Conservation (phyloP, 148 eudicot species). For the Spergularia bocconei region DNA sequence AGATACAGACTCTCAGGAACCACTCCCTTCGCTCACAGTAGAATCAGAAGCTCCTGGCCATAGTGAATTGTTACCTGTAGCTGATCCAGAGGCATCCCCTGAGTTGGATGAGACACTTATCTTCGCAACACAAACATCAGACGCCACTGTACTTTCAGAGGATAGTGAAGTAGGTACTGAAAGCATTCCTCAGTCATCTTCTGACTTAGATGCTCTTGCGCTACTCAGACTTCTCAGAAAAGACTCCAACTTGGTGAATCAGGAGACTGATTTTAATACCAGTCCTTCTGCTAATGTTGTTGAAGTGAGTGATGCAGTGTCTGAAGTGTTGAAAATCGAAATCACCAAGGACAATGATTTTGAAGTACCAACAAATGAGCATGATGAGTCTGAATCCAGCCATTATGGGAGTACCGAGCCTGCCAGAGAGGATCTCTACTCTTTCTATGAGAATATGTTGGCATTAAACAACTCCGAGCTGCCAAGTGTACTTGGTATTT, state of each 20-base stretch:
- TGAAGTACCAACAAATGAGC: conserved; percentile 23
- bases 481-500: conserved; percentile 29
- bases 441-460: conserved; percentile 44
- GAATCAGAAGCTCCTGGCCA: conserved; percentile 1
- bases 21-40: background rate
- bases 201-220: conserved; percentile 29
- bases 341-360: conserved; percentile 20
- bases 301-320: conserved; percentile 28
- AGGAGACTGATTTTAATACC: conserved; percentile 32
- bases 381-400: conserved; percentile 25
- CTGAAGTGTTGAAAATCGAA: conserved; percentile 20
- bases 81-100: background rate
- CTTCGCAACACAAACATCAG: background rate
- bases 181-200: conserved; percentile 26
- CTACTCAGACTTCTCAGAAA: conserved; percentile 17
- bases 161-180: conserved; percentile 25
- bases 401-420: conserved; percentile 21
- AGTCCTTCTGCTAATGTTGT: conserved; percentile 23
- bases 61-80: background rate
- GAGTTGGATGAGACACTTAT: conserved; percentile 2
- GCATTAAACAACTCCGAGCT: conserved; percentile 22
- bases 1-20: background rate
- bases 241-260: conserved; percentile 16
- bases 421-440: conserved; percentile 52
- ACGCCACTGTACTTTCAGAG: conserved; percentile 21